These are phyloP conservation scores for Cairneyella variabilis DNA, from an alignment of 495 filamentous ascomycete genomes.

Conservation along the genomic window DNA sequence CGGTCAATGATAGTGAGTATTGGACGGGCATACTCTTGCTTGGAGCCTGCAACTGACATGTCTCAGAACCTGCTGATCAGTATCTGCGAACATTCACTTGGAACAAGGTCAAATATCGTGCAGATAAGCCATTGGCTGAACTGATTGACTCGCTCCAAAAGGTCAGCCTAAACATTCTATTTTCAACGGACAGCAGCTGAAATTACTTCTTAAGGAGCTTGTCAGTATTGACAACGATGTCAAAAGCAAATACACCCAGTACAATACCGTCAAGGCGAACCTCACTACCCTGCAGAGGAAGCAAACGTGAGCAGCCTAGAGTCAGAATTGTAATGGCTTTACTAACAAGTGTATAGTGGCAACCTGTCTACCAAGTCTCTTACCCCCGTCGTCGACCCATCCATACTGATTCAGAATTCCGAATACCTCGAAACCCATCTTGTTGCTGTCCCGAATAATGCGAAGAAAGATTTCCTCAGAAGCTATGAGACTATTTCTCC, in stretches of 20 bases:
- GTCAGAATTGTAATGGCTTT: background rate
- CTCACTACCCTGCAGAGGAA: slow-evolving; percentile 76
- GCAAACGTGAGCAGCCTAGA: slow-evolving; percentile 61
- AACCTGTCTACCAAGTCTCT: slow-evolving; percentile 94
- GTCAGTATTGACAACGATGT: slow-evolving; percentile 89
- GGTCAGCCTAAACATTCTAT: slow-evolving; percentile 37
- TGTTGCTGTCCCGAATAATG: slow-evolving; percentile 73
- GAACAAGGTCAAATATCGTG: slow-evolving; percentile 96
- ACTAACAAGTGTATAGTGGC: slow-evolving; percentile 52
- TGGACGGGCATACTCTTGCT: background rate
- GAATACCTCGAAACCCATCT: slow-evolving; percentile 97
- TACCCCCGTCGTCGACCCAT: slow-evolving; percentile 76
- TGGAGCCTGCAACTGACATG: slow-evolving; percentile 6
- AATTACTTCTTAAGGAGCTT: slow-evolving; percentile 59
- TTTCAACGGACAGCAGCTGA: slow-evolving; percentile 1
- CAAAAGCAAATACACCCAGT: slow-evolving; percentile 86
- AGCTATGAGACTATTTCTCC: slow-evolving; percentile 82
- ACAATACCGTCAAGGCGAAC: slow-evolving; percentile 82
- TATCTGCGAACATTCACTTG: slow-evolving; percentile 87
- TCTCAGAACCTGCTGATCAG: slow-evolving; percentile 81
- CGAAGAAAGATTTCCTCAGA: slow-evolving; percentile 81
- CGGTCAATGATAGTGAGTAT: slow-evolving; percentile 87
- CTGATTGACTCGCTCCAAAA: slow-evolving; percentile 83
- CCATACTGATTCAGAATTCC: slow-evolving; percentile 75
- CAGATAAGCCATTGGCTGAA: slow-evolving; percentile 82